Evolutionary conservation across 805 yeast species (phyloP).

Genomic region (Candida jianshihensis): DNA sequence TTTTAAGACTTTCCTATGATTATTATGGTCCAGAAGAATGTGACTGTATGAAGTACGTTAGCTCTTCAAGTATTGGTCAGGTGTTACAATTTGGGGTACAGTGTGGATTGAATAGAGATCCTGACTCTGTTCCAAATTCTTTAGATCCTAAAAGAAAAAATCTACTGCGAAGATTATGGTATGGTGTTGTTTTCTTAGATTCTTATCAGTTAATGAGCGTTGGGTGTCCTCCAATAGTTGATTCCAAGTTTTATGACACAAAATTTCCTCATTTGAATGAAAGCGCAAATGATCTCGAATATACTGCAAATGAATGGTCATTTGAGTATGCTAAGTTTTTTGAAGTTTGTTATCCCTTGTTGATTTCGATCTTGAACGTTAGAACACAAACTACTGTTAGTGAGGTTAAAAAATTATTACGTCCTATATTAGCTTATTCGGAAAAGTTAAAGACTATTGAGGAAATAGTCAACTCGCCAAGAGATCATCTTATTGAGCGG

Average conservation of each 20-base stretch:
- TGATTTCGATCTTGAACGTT: constrained; percentile 14
- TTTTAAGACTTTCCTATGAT: constrained; percentile 12
- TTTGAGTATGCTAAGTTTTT: constrained; percentile 9
- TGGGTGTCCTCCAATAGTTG: constrained; percentile 20
- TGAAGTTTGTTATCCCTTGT: constrained; percentile 12
- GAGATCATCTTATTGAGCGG: constrained; percentile 14
- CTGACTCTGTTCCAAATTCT: neutral
- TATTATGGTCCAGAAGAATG: constrained; percentile 19
- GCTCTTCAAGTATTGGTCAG: constrained; percentile 14
- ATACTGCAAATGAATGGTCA: constrained; percentile 13
- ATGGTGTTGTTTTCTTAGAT: constrained; percentile 13
- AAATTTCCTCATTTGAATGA: constrained; percentile 20
- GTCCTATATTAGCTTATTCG: constrained; percentile 9
- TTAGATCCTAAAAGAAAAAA: constrained; percentile 7
- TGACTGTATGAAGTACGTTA: constrained; percentile 16
- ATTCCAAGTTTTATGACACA: constrained; percentile 15
- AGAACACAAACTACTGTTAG: constrained; percentile 11
- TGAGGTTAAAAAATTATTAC: constrained; percentile 5
- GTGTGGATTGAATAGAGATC: constrained; percentile 19
- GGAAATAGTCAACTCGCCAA: constrained; percentile 13
- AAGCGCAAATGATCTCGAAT: constrained; percentile 14
- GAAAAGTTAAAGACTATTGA: constrained; percentile 4
- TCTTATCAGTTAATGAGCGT: constrained; percentile 14
- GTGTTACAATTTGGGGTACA: constrained; percentile 16
- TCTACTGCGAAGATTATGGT: constrained; percentile 21